phyloP scores from a whole-genome alignment of 2,329 filamentous ascomycete genomes.

The Trichophyton benhamiae region DNA sequence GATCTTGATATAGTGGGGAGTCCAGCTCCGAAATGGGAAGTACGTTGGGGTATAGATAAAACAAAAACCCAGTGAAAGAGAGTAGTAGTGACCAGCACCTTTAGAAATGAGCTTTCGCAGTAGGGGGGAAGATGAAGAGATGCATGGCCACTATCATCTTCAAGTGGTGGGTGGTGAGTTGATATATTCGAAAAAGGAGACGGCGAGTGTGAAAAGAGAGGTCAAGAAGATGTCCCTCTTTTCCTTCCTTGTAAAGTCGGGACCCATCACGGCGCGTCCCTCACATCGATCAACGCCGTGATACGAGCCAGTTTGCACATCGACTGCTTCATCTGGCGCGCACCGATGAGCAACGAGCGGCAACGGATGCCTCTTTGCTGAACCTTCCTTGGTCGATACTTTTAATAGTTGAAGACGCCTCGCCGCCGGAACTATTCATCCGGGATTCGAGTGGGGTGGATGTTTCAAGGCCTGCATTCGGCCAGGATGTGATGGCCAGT shows the following conservation, averaged over 20 bases:
- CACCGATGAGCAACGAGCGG: not conserved
- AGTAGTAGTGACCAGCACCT: not conserved
- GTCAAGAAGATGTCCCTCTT: not conserved
- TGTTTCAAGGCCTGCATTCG: not conserved
- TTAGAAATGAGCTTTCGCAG: not conserved
- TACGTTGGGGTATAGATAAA: not conserved
- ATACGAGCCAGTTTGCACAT: not conserved
- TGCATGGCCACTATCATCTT: not conserved
- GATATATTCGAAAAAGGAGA: not conserved
- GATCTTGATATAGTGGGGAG: not conserved
- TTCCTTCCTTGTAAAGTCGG: not conserved
- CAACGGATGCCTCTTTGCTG: not conserved
- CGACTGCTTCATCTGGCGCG: not conserved
- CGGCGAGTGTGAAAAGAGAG: not conserved
- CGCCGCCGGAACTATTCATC: not conserved
- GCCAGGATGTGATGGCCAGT: not conserved
- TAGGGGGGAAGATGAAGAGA: not conserved
- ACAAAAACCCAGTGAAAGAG: not conserved
- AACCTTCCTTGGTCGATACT: not conserved
- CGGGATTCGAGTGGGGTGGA: not conserved
- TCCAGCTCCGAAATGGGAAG: not conserved
- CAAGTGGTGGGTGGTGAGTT: not conserved
- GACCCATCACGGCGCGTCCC: not conserved
- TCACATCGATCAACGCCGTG: not conserved
- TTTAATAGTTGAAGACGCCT: too few relatives aligned